Evolutionary conservation across 768 basidiomycete species (phyloP), one percentile per base, ranked within the genome.

Genomic region (Coprinellus micaceus): DNA sequence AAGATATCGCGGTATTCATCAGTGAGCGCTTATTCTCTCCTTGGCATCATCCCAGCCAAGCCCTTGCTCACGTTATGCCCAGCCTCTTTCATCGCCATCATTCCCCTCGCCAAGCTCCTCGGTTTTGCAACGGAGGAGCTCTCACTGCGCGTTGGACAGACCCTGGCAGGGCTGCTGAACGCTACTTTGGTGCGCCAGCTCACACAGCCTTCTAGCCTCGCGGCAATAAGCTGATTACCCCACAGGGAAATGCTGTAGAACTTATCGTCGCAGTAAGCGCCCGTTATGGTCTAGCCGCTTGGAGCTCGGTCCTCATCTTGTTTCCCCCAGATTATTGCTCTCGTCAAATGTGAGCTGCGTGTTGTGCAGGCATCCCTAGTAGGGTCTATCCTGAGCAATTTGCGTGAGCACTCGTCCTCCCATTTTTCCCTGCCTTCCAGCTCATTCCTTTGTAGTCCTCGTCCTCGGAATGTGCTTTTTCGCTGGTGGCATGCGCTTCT

Each of bases 391-490:
- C 45, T 43, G 0, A 24, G 37, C 41, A 36, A 51, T 43, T 15
- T 1, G 7, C 37, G 45, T 39, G 49, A 6, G 33, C 39, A 3
- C 48, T 61, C 10, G 26, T 63, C 30, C 56, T 39, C 26, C 47
- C 41, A 24, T n/a, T n/a, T n/a, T n/a, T n/a, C n/a, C n/a, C n/a
- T n/a, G 45, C 13, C 33, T 13, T 33, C 33, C 33, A 33, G 7
- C 33, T 13, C 33, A 13, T 33, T 33, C 33, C 13, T 33, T 33
- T 13, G 13, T 90, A 91, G 89, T 94, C 2, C 81, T 94, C 39
- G 90, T 94, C 15, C 79, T 93, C 11, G 91, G 91, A 21, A 82
- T 93, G 69, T 90, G 89, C 62, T 90, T 92, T 70, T 88, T 93
- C 58, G 91, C 89, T 0, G 91, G 91, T 17, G 91, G 91, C 0